Evolutionary conservation across 768 basidiomycete species (phyloP).

Genomic region (Tephrocybe rancida): DNA sequence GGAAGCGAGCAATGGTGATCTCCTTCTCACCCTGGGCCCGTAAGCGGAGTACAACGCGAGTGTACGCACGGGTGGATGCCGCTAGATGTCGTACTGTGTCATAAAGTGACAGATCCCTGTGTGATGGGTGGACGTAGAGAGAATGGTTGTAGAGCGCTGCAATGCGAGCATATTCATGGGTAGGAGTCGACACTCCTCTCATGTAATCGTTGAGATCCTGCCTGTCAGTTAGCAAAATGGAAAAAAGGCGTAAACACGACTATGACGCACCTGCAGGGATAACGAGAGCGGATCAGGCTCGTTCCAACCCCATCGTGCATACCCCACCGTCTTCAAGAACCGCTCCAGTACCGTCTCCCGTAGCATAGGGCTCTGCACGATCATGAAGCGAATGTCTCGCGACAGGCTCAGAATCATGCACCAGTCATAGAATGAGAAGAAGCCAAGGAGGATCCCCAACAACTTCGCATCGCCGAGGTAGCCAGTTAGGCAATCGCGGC

Average conservation of each 20-base stretch:
- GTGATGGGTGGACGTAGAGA: conserved; percentile 39
- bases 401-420: conserved; percentile 59
- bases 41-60: conserved; percentile 76
- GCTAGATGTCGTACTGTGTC: conserved; percentile 54
- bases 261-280: conserved; percentile 56
- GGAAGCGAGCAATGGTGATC: conserved; percentile 27
- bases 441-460: conserved; percentile 55
- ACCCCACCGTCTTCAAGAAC: conserved; percentile 73
- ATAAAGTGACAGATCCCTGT: conserved; percentile 39
- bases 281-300: conserved; percentile 64
- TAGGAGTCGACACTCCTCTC: conserved; percentile 76
- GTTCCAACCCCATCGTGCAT: conserved; percentile 64
- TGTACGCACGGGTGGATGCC: conserved; percentile 73
- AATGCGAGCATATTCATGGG: conserved; percentile 68
- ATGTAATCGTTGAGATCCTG: conserved; percentile 83
- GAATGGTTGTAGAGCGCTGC: conserved; percentile 61
- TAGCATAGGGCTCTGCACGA: conserved; percentile 52
- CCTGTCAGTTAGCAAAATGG: neutral
- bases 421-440: conserved; percentile 76
- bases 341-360: conserved; percentile 70
- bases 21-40: conserved; percentile 77
- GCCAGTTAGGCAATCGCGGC: conserved; percentile 36
- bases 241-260: neutral
- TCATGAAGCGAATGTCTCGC: conserved; percentile 48
- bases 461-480: conserved; percentile 59